phyloP scores from a whole-genome alignment of 108 stramenopile species.

The Aurantiochytrium sp. region DNA sequence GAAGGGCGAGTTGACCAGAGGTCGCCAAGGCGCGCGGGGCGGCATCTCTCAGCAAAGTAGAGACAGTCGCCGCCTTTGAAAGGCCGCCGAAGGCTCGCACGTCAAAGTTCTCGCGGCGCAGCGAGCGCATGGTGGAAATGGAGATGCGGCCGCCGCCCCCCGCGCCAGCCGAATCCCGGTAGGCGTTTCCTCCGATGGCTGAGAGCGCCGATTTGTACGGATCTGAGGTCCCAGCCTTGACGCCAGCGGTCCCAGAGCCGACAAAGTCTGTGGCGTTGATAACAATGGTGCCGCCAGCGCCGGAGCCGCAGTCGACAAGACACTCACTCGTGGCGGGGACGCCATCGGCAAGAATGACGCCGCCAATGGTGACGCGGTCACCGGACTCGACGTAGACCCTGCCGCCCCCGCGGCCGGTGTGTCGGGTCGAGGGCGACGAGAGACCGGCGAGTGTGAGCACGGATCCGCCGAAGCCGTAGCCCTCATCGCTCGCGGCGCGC shows the following conservation, averaged over 20 bases:
- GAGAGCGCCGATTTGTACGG: too few species aligned
- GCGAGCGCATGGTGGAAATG: not conserved
- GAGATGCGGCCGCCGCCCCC: constrained; percentile 4
- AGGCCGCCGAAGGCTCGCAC: not conserved
- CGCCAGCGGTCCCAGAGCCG: not conserved
- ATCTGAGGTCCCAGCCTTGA: too few species aligned
- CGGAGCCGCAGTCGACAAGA: not conserved
- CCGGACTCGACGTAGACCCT: not conserved
- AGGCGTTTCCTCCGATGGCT: not conserved
- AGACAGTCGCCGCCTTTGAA: too few species aligned
- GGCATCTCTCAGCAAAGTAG: too few species aligned
- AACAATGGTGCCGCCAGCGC: constrained; percentile 18
- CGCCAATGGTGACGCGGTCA: not conserved
- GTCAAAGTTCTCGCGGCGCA: not conserved
- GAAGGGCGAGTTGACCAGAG: too few species aligned
- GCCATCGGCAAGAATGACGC: not conserved
- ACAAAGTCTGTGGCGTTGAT: not conserved
- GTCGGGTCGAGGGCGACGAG: not conserved
- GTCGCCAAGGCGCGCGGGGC: too few species aligned
- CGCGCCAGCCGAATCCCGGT: not conserved
- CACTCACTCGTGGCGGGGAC: not conserved
- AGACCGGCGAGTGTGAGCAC: not conserved
- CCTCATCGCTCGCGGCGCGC: not conserved
- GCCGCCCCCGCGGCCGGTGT: not conserved
- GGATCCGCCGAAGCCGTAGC: constrained; percentile 11